Evolutionary conservation across 805 yeast species (phyloP).

Genomic region (Cyberlindnera americana): DNA sequence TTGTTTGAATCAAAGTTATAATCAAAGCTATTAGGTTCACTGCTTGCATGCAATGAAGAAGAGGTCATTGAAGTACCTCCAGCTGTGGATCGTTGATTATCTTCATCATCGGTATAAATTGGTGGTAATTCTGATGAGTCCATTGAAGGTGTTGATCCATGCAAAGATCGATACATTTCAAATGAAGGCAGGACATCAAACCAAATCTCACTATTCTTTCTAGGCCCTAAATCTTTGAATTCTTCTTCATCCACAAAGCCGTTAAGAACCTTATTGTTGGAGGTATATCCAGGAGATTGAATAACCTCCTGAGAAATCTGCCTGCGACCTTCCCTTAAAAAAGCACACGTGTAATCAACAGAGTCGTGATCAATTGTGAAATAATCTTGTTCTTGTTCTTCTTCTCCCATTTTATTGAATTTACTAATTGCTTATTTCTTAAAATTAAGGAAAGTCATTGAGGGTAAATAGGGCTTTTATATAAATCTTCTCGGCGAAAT

Average conservation of each 20-base stretch:
- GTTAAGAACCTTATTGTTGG: conserved; percentile 6
- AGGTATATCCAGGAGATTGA: not conserved
- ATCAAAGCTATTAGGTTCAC: too few relatives aligned
- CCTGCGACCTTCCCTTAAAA: conserved; percentile 12
- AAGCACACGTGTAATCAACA: conserved; percentile 17
- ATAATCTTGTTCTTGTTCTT: too few relatives aligned
- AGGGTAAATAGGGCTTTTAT: too few relatives aligned
- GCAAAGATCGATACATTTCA: conserved; percentile 56
- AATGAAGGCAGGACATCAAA: conserved; percentile 65
- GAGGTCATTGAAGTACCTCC: not conserved
- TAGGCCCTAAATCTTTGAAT: conserved; percentile 6
- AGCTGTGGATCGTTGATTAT: not conserved
- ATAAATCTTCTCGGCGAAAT: too few relatives aligned
- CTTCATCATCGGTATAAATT: conserved; percentile 25
- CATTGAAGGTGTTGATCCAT: conserved; percentile 36
- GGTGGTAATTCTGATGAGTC: conserved; percentile 36
- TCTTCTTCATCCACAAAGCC: conserved; percentile 15
- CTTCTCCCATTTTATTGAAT: too few relatives aligned
- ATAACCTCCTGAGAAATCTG: conserved; percentile 10
- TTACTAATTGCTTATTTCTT: too few relatives aligned
- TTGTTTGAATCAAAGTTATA: not conserved
- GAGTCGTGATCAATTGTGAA: conserved; percentile 9
- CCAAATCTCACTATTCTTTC: conserved; percentile 10
- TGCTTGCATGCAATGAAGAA: too few relatives aligned
- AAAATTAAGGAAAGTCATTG: too few relatives aligned